phyloP scores from a whole-genome alignment of 2,329 filamentous ascomycete species.

The Paracoccidioides lutzii region DNA sequence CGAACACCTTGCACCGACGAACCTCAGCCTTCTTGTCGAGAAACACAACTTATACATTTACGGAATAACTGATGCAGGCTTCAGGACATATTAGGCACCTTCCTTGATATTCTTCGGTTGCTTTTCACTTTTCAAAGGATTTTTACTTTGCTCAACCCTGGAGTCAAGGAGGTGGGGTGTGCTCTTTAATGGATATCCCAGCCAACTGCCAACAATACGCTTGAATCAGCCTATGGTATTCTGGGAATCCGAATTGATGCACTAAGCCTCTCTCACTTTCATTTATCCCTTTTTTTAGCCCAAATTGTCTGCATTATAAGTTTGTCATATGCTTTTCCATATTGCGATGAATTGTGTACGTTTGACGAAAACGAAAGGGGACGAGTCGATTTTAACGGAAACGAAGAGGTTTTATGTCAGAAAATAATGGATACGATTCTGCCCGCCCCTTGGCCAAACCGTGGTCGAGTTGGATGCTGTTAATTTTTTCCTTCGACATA shows the following conservation, averaged over 20 bases:
- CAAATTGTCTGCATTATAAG: conserved; percentile 3
- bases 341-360: conserved; percentile 12
- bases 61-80: conserved; percentile 9
- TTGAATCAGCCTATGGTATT: conserved; percentile 6
- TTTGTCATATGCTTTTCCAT: conserved; percentile 7
- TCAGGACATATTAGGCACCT: conserved; percentile 9
- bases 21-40: conserved; percentile 4
- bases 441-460: conserved; percentile 15
- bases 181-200: conserved; percentile 10
- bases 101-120: conserved; percentile 7
- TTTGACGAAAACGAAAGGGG: conserved; percentile 8
- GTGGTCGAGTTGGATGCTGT: not conserved
- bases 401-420: not conserved
- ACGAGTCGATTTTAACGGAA: not conserved
- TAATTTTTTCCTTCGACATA: conserved; percentile 2
- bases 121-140: conserved; percentile 1
- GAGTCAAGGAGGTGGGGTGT: not conserved
- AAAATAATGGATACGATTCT: not conserved
- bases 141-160: conserved; percentile 2
- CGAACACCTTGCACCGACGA: conserved; percentile 1
- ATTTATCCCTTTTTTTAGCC: conserved; percentile 7
- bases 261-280: conserved; percentile 7
- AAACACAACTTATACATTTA: conserved; percentile 6
- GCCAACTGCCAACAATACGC: conserved; percentile 7
- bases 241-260: conserved; percentile 7